These are phyloP conservation scores for Mycena crocata DNA, from an alignment of 768 basidiomycete genomes.

Conservation along the genomic window DNA sequence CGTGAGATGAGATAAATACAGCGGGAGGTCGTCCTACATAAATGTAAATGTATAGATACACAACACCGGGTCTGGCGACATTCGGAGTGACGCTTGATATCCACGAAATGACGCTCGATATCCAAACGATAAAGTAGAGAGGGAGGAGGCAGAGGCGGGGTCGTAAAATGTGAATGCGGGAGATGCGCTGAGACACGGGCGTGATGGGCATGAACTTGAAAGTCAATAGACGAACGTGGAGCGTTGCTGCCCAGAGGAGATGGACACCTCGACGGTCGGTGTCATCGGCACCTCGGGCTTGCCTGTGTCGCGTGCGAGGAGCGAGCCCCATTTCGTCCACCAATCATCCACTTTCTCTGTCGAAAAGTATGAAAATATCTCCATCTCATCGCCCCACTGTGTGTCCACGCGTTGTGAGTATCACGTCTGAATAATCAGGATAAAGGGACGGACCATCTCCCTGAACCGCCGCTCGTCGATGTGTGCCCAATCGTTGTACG, in stretches of 20 bases:
- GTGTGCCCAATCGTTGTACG: conserved; percentile 48
- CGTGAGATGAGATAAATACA: conserved; percentile 8
- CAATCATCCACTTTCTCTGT: conserved; percentile 71
- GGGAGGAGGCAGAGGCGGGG: neutral
- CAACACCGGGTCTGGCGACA: neutral
- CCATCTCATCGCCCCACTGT: conserved; percentile 63
- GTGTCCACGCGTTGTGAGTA: neutral
- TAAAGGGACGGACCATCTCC: conserved; percentile 40
- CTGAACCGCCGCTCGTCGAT: conserved; percentile 60
- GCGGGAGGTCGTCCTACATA: conserved; percentile 11
- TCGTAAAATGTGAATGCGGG: neutral
- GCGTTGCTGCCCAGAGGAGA: conserved; percentile 28
- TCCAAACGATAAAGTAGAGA: neutral
- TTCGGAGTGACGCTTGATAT: too few species aligned
- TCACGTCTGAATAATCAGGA: too few species aligned
- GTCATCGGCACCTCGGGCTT: conserved; percentile 23
- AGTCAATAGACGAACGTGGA: conserved; percentile 22
- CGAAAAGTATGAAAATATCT: conserved; percentile 63
- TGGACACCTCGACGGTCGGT: conserved; percentile 36
- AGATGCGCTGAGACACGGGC: neutral
- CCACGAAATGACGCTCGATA: too few species aligned
- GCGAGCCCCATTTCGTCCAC: conserved; percentile 64
- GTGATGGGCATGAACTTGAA: too few species aligned
- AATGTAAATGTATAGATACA: conserved; percentile 14
- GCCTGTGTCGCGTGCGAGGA: conserved; percentile 41